phyloP scores from a whole-genome alignment of 805 yeast species.

The Kuraishia piskuri region DNA sequence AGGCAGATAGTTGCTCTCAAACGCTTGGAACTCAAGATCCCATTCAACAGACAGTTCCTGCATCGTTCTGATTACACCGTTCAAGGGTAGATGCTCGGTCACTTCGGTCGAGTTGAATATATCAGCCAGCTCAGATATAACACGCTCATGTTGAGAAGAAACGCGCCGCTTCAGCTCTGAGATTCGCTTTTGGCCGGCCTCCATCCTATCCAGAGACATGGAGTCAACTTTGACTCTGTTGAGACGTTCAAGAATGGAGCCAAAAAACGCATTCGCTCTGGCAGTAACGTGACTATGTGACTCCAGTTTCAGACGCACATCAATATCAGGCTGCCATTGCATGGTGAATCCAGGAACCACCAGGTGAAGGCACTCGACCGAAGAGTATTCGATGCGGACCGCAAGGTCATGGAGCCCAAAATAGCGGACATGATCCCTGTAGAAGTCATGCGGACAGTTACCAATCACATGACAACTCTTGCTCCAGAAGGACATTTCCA shows the following conservation, averaged over 20 bases:
- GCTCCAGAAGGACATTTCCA: conserved; percentile 81
- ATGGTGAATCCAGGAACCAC: conserved; percentile 67
- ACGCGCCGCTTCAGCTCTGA: conserved; percentile 48
- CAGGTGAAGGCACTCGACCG: conserved; percentile 70
- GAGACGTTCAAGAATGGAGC: conserved; percentile 61
- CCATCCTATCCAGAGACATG: conserved; percentile 61
- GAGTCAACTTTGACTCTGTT: conserved; percentile 72
- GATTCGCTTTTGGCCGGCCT: conserved; percentile 56
- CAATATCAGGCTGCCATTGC: conserved; percentile 64
- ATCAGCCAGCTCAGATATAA: conserved; percentile 36
- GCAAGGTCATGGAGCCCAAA: conserved; percentile 77
- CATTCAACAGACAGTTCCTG: conserved; percentile 81
- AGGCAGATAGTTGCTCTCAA: conserved; percentile 74
- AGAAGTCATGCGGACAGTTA: conserved; percentile 72
- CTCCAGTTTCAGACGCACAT: conserved; percentile 60
- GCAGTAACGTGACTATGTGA: conserved; percentile 43
- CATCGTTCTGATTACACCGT: conserved; percentile 56
- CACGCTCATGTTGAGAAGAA: conserved; percentile 36
- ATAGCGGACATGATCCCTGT: conserved; percentile 73
- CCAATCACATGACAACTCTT: conserved; percentile 50
- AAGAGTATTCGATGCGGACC: conserved; percentile 69
- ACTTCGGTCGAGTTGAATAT: conserved; percentile 50
- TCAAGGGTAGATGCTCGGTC: conserved; percentile 61
- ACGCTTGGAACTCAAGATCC: conserved; percentile 77
- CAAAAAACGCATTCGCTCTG: conserved; percentile 56